These are phyloP conservation scores for Dictyostelium capitatum DNA, from an alignment of 78 protist genomes.

Conservation along the genomic window DNA sequence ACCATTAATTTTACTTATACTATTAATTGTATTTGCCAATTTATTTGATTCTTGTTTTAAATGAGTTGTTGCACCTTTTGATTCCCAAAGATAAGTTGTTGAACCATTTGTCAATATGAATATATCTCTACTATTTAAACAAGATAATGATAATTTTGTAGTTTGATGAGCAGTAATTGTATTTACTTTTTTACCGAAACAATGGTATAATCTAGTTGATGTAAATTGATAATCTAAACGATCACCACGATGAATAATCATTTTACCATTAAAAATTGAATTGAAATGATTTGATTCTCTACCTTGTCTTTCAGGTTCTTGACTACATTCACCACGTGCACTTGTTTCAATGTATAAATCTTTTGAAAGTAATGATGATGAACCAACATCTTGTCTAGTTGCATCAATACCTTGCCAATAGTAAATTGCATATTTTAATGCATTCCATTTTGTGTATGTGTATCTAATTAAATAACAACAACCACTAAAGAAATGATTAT, in stretches of 20 bases:
- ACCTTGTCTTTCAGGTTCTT: slow-evolving; percentile 62
- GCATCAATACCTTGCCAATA: slow-evolving; percentile 75
- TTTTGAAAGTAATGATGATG: slow-evolving; percentile 43
- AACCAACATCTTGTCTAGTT: slow-evolving; percentile 61
- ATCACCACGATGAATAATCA: slow-evolving; percentile 58
- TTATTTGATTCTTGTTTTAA: slow-evolving; percentile 42
- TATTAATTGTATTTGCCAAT: slow-evolving; percentile 3
- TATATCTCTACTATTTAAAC: slow-evolving; percentile 37
- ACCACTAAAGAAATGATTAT: slow-evolving; percentile 77
- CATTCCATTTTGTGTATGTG: slow-evolving; percentile 77
- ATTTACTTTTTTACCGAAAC: slow-evolving; percentile 9
- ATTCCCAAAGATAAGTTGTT: slow-evolving; percentile 41
- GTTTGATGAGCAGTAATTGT: slow-evolving; percentile 23
- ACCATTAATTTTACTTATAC: not conserved
- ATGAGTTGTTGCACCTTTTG: slow-evolving; percentile 19
- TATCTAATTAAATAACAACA: slow-evolving; percentile 43
- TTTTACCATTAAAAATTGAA: slow-evolving; percentile 38
- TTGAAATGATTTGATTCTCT: slow-evolving; percentile 44
- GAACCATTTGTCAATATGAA: slow-evolving; percentile 27
- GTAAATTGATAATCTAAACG: not conserved
- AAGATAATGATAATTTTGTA: not conserved
- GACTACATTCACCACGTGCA: slow-evolving; percentile 51
- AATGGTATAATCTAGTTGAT: slow-evolving; percentile 42
- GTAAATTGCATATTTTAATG: slow-evolving; percentile 31
- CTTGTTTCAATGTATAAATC: slow-evolving; percentile 61